A percentile compares a stretch with the other conserved stretches of the same genome.
These are phyloP conservation scores for Phytophthora nicotianae DNA, from an alignment of 352 stramenopile genomes.

Conservation along the genomic window DNA sequence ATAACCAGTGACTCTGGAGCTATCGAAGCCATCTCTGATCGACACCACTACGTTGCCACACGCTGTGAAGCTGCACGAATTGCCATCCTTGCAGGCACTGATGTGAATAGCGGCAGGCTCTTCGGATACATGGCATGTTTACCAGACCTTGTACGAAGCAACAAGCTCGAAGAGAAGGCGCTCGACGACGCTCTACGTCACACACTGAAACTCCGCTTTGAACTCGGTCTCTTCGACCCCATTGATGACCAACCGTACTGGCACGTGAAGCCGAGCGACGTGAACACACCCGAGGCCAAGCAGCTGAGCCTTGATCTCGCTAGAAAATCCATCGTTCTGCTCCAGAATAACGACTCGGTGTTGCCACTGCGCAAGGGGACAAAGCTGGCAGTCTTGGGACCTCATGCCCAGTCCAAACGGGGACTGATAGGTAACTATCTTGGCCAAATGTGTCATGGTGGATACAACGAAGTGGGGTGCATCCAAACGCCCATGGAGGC, in stretches of 20 bases:
- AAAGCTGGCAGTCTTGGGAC: conserved; percentile 75
- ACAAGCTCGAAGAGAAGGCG: conserved; percentile 47
- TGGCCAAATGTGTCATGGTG: conserved; percentile 55
- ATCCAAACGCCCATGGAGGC: conserved; percentile 70
- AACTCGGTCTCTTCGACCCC: conserved; percentile 91
- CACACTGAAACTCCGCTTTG: conserved; percentile 83
- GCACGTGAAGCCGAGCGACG: conserved; percentile 58
- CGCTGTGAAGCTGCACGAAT: conserved; percentile 53
- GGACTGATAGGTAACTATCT: conserved; percentile 85
- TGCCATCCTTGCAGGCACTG: conserved; percentile 67
- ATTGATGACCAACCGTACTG: conserved; percentile 80
- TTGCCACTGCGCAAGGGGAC: conserved; percentile 61
- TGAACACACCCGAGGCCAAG: conserved; percentile 66
- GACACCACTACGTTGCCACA: conserved; percentile 69
- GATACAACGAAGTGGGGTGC: conserved; percentile 58
- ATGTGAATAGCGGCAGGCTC: conserved; percentile 83
- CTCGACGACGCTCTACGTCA: conserved; percentile 55
- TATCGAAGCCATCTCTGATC: conserved; percentile 71
- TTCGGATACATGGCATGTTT: conserved; percentile 61
- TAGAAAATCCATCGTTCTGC: conserved; percentile 87
- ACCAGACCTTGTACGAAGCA: conserved; percentile 47
- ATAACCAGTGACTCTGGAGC: conserved; percentile 92
- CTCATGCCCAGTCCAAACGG: conserved; percentile 56
- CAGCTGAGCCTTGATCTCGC: conserved; percentile 65
- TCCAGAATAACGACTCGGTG: conserved; percentile 84